Evolutionary conservation across 768 basidiomycete genomes (phyloP).

Genomic region (Coprinopsis sp.): DNA sequence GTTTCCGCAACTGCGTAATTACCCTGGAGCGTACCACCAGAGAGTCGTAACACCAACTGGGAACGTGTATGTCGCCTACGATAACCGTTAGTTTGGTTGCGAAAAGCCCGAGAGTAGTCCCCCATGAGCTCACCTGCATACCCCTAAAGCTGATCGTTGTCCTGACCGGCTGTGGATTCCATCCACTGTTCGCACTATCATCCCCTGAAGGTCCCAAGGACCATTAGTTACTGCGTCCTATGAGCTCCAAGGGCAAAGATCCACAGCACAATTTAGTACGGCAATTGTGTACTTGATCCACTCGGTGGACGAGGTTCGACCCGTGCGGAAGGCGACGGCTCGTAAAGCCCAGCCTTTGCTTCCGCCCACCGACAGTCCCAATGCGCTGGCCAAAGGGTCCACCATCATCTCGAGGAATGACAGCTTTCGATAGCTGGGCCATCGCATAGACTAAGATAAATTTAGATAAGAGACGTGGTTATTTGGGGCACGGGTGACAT

Average conservation of each 20-base stretch:
- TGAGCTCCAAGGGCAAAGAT: background rate
- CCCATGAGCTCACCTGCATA: conserved; percentile 40
- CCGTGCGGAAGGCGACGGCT: conserved; percentile 65
- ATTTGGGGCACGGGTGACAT: conserved; percentile 6
- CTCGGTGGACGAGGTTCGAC: conserved; percentile 46
- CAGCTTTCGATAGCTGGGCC: conserved; percentile 72
- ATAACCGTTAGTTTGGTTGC: background rate
- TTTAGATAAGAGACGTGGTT: background rate
- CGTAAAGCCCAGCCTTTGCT: conserved; percentile 50
- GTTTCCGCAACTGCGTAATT: background rate
- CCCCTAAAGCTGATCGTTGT: conserved; percentile 65
- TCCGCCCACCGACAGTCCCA: conserved; percentile 58
- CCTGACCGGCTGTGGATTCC: conserved; percentile 51
- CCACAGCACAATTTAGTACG: conserved; percentile 58
- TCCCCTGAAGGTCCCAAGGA: conserved; percentile 32
- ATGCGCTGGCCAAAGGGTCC: conserved; percentile 70
- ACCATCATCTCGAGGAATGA: conserved; percentile 60
- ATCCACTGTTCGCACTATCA: conserved; percentile 43
- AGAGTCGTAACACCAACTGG: conserved; percentile 67
- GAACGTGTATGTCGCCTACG: conserved; percentile 64
- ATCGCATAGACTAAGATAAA: conserved; percentile 55
- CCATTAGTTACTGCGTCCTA: background rate
- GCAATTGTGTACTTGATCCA: conserved; percentile 67
- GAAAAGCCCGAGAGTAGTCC: background rate
- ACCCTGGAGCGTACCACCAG: conserved; percentile 41